Evolutionary conservation across 805 yeast genomes (phyloP), one percentile per base, ranked within the genome.

Genomic region (Lipomyces kockii): DNA sequence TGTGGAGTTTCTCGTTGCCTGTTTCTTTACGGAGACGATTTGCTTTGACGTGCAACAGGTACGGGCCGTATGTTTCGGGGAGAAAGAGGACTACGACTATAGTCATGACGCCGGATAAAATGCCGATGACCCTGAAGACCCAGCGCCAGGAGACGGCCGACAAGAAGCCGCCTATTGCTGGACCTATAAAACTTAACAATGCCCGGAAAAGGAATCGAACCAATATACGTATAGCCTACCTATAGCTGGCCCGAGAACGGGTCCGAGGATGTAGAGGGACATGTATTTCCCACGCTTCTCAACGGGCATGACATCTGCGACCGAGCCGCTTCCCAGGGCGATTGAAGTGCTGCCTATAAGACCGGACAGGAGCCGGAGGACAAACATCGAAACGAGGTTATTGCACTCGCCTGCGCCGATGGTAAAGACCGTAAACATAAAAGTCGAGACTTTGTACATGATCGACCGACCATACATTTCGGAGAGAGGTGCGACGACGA

Each of bases 11-110:
- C 6, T 73, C 64, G 76, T 89, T 87, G 0, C 88, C 89, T 0
- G 89, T 85, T 43, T 61, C 69, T 53, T 71, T 75, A n/a, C 96
- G 85, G 72, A 91, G 76, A 74, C 79, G 83, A 65, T 78, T 79
- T 32, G 97, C 96, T 77, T 89, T 86, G 57, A 75, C 83, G 75
- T 87, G 88, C 69, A 91, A 80, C 62, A 91, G 87, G 11, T 87
- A 90, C 9, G 97, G 97, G 2, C 94, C 90, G 78, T 89, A 90
- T 20, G 97, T 91, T 80, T 91, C 97, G 20, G 96, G 95, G 51
- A 91, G 84, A 22, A 83, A 74, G 3, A 85, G 46, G 11, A 66
- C 55, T 25, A 72, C 61, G 29, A 68, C 35, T 22, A 63, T n/a
- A 34, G 49, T 54, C 61, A 68, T 63, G 51, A 58, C 32, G 11